Conservation (phyloP, 805 yeast species). For the Ogataea populi-albae region DNA sequence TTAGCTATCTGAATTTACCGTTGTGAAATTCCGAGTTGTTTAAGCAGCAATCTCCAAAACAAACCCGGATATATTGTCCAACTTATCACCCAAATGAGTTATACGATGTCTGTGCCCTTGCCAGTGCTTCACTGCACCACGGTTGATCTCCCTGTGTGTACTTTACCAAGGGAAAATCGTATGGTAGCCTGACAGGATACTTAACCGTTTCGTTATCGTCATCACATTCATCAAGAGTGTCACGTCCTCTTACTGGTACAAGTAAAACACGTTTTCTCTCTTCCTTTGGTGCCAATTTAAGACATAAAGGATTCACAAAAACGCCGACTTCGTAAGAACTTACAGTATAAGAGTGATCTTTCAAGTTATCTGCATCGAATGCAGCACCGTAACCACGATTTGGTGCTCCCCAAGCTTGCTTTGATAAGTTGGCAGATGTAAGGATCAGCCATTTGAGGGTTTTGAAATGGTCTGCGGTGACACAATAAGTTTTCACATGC, state of each 20-base stretch:
- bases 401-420: conserved; percentile 76
- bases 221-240: conserved; percentile 18
- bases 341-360: conserved; percentile 31
- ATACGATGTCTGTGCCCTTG: conserved; percentile 9
- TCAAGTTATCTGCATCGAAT: conserved; percentile 8
- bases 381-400: conserved; percentile 22
- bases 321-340: conserved; percentile 57
- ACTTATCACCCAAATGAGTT: too few relatives aligned
- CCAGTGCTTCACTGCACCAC: conserved; percentile 40
- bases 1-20: too few relatives aligned
- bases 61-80: too few relatives aligned
- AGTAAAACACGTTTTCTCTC: conserved; percentile 21
- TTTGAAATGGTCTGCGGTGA: conserved; percentile 48
- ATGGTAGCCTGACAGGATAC: conserved; percentile 51
- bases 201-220: conserved; percentile 2
- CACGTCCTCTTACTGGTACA: conserved; percentile 44
- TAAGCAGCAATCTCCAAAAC: too few relatives aligned
- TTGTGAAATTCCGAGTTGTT: too few relatives aligned
- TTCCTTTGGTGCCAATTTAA: conserved; percentile 12
- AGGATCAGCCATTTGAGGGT: conserved; percentile 65
- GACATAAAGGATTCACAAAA: conserved; percentile 36
- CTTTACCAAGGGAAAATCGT: conserved; percentile 46
- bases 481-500: conserved; percentile 68
- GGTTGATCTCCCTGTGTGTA: conserved; percentile 44
- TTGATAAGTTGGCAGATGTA: conserved; percentile 73